Evolutionary conservation across 139 green algal species (phyloP).

Genomic region (Chlamydomonas asymmetrica): DNA sequence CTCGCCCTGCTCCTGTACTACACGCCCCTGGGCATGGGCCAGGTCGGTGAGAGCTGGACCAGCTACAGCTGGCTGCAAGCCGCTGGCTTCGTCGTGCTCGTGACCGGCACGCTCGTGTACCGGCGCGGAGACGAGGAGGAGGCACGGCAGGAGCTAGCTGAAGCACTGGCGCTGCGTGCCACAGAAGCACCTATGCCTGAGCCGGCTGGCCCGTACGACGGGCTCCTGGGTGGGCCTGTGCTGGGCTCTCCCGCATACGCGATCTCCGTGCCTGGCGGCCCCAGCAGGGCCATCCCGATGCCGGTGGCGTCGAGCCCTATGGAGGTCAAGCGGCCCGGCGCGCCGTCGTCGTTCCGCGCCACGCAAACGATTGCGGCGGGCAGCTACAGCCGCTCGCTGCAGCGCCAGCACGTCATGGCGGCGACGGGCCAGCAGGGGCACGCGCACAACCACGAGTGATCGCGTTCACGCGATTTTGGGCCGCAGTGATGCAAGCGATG

Average conservation of each 20-base stretch:
- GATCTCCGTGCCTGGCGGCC: background rate
- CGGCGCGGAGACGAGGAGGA: conserved; percentile 47
- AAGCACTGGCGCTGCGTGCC: conserved; percentile 29
- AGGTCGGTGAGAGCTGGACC: conserved; percentile 63
- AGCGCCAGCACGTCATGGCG: too few relatives aligned
- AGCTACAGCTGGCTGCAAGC: conserved; percentile 61
- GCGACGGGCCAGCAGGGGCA: too few relatives aligned
- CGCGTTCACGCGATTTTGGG: too few relatives aligned
- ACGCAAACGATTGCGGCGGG: conserved; percentile 42
- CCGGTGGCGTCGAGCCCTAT: background rate
- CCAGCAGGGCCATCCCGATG: background rate
- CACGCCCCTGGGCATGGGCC: conserved; percentile 40
- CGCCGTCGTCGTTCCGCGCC: conserved; percentile 33
- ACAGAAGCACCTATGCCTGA: conserved; percentile 4
- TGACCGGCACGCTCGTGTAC: conserved; percentile 58
- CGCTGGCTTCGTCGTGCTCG: conserved; percentile 55
- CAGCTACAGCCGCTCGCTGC: conserved; percentile 50
- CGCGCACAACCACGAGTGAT: too few relatives aligned
- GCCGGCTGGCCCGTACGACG: background rate
- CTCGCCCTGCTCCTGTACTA: conserved; percentile 69
- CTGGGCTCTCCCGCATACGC: background rate
- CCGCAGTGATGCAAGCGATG: too few relatives aligned
- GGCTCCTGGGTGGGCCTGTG: background rate
- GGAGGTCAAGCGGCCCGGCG: background rate
- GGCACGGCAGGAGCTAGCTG: conserved; percentile 33